Percentiles rank a stretch among this genome's conserved stretches.
phyloP scores from a whole-genome alignment of 805 yeast species.

The Phaffomyces opuntiae region DNA sequence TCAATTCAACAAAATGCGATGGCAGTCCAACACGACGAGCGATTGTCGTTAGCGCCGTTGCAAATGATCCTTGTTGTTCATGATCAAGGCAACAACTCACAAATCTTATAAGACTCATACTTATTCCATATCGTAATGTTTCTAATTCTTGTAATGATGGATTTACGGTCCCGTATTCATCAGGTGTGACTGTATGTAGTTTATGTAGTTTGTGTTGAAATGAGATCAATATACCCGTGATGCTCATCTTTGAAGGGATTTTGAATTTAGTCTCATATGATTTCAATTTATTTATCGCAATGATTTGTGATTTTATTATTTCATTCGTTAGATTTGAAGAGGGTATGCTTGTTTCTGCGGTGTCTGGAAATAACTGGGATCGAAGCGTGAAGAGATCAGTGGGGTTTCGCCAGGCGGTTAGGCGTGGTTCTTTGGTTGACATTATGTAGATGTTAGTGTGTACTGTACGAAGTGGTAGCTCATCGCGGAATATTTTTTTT shows the following conservation, averaged over 20 bases:
- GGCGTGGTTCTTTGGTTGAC: not conserved
- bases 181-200: too few relatives aligned
- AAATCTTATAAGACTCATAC: conserved; percentile 74
- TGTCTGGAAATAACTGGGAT: not conserved
- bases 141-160: too few relatives aligned
- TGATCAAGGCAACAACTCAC: conserved; percentile 92
- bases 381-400: not conserved
- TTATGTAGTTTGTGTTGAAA: conserved; percentile 1
- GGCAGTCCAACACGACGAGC: conserved; percentile 71
- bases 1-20: conserved; percentile 73
- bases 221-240: conserved; percentile 13
- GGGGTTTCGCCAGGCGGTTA: not conserved
- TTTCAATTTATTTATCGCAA: conserved; percentile 11
- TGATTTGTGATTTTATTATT: not conserved
- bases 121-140: not conserved
- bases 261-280: conserved; percentile 12
- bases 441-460: too few relatives aligned
- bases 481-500: too few relatives aligned
- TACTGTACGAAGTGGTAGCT: too few relatives aligned
- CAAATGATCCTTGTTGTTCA: conserved; percentile 68
- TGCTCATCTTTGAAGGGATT: conserved; percentile 15
- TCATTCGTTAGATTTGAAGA: not conserved
- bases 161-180: too few relatives aligned
- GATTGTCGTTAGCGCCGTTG: conserved; percentile 68
- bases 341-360: not conserved